Conservation (phyloP, 805 yeast genomes). For the Pichia phayaonensis region DNA sequence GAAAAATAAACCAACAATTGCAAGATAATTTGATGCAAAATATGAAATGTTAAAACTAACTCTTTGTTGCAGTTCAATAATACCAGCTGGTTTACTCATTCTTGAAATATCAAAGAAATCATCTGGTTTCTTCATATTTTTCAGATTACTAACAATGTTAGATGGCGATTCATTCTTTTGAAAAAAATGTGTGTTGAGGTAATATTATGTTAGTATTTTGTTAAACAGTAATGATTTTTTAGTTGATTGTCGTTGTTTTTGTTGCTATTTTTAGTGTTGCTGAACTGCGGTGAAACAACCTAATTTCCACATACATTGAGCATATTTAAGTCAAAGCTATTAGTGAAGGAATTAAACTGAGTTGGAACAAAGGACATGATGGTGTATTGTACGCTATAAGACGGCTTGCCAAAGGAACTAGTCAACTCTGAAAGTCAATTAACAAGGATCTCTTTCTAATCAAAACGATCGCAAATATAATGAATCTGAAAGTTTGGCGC, state of each 20-base stretch:
- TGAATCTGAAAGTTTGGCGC: not conserved
- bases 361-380: slow-evolving; percentile 10
- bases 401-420: not conserved
- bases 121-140: slow-evolving; percentile 72
- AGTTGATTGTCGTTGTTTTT: not conserved
- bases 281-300: too few species aligned
- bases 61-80: slow-evolving; percentile 78
- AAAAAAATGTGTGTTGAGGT: not conserved
- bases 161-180: slow-evolving; percentile 27
- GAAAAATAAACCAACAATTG: slow-evolving; percentile 58
- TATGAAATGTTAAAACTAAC: slow-evolving; percentile 76
- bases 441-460: too few species aligned
- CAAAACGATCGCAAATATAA: not conserved
- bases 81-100: slow-evolving; percentile 74
- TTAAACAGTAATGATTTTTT: not conserved
- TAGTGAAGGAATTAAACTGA: slow-evolving; percentile 7
- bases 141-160: slow-evolving; percentile 50
- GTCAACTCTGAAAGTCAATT: too few species aligned
- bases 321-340: slow-evolving; percentile 5
- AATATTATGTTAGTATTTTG: not conserved
- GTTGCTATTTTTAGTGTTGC: not conserved
- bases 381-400: not conserved
- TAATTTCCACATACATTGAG: slow-evolving; percentile 3
- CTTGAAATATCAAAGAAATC: slow-evolving; percentile 88
- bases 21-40: slow-evolving; percentile 76